Evolutionary conservation across 177 flowering plant species (phyloP).

Genomic region (Tripterygium wilfordii): DNA sequence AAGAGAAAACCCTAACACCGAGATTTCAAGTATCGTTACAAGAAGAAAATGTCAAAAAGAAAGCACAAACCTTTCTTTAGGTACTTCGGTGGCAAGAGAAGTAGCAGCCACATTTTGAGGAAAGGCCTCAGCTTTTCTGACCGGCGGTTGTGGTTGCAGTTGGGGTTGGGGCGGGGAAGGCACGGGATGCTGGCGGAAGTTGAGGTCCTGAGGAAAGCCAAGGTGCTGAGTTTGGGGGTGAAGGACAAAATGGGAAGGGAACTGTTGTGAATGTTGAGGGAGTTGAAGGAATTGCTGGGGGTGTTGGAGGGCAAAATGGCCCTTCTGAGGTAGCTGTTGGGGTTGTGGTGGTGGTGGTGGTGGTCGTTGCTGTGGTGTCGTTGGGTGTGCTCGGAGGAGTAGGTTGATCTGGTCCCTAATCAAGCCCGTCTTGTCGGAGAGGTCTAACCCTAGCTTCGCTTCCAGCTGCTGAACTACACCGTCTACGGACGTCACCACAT

Average conservation of each 20-base stretch:
- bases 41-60: neutral
- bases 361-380: too few species aligned
- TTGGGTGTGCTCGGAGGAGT: slow-evolving; percentile 31
- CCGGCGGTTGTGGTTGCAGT: slow-evolving; percentile 10
- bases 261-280: slow-evolving; percentile 23
- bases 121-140: slow-evolving; percentile 12
- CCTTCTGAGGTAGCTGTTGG: slow-evolving; percentile 17
- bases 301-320: slow-evolving; percentile 47
- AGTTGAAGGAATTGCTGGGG: slow-evolving; percentile 16
- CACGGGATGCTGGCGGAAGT: slow-evolving; percentile 17
- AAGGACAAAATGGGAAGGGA: slow-evolving; percentile 32
- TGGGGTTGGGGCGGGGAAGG: slow-evolving; percentile 4
- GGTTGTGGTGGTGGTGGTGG: too few species aligned
- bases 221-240: slow-evolving; percentile 21
- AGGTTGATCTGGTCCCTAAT: slow-evolving; percentile 37
- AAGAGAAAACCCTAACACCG: neutral
- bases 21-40: slow-evolving; percentile 9
- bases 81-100: slow-evolving; percentile 13
- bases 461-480: slow-evolving; percentile 40
- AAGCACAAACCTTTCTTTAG: slow-evolving; percentile 40
- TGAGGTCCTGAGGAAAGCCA: slow-evolving; percentile 14
- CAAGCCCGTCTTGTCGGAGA: slow-evolving; percentile 39
- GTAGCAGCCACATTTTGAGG: slow-evolving; percentile 13
- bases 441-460: slow-evolving; percentile 35
- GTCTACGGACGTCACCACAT: slow-evolving; percentile 23